A percentile compares a stretch with the other conserved stretches of the same genome.
Evolutionary conservation across 2,329 filamentous ascomycete genomes (phyloP).

Genomic region (Cladophialophora psammophila): DNA sequence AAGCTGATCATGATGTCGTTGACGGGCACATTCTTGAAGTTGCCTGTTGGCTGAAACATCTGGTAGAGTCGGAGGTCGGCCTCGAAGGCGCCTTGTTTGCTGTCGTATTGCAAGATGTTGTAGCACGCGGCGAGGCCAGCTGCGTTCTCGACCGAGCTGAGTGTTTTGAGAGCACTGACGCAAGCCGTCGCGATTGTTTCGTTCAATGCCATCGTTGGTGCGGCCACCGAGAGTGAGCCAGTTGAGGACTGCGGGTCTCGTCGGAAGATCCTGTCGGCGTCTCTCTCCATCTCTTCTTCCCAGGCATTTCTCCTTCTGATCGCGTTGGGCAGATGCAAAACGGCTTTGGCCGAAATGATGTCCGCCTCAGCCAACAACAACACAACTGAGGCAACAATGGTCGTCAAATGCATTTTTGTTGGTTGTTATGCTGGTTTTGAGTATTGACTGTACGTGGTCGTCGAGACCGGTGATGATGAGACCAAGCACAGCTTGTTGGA

Average conservation of each 20-base stretch:
- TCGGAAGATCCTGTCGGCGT: conserved; percentile 26
- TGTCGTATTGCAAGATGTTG: conserved; percentile 76
- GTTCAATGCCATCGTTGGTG: conserved; percentile 36
- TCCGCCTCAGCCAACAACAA: conserved; percentile 31
- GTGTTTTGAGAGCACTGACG: conserved; percentile 59
- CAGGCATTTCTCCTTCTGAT: conserved; percentile 27
- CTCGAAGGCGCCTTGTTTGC: conserved; percentile 72
- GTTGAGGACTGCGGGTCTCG: conserved; percentile 27
- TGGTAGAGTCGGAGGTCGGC: conserved; percentile 79
- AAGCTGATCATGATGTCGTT: conserved; percentile 44
- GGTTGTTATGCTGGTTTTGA: conserved; percentile 3
- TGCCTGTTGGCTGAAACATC: conserved; percentile 64
- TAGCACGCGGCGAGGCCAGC: conserved; percentile 83
- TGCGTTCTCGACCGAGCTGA: conserved; percentile 69
- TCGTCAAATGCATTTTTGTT: conserved; percentile 32
- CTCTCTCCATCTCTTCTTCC: conserved; percentile 25
- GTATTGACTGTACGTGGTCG: conserved; percentile 30
- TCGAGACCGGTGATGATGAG: conserved; percentile 33
- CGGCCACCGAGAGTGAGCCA: conserved; percentile 17
- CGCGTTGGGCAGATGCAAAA: conserved; percentile 30
- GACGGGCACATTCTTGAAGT: conserved; percentile 53
- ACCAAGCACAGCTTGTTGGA: conserved; percentile 34
- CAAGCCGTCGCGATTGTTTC: conserved; percentile 65
- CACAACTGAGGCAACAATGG: conserved; percentile 29
- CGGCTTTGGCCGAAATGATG: conserved; percentile 30